phyloP scores from a whole-genome alignment of 805 yeast genomes.

The Sugiyamaella qingdaonensis region DNA sequence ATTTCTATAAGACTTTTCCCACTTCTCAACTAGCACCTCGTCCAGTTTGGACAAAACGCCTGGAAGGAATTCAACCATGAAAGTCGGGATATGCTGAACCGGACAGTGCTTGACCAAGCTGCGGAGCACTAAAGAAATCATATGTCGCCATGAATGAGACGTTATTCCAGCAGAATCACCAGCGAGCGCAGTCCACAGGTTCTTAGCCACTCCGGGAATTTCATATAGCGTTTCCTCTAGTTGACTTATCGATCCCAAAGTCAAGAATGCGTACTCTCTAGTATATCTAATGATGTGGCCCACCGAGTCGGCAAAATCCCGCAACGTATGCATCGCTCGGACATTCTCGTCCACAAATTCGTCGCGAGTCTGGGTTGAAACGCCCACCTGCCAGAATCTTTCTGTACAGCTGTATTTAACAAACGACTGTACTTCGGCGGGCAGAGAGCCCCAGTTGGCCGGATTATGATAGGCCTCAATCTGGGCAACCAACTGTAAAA shows the following conservation, averaged over 20 bases:
- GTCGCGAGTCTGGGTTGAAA: conserved; percentile 88
- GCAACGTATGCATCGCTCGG: conserved; percentile 85
- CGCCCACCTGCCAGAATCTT: conserved; percentile 98
- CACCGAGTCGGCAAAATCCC: conserved; percentile 97
- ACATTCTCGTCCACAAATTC: conserved; percentile 92
- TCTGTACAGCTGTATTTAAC: conserved; percentile 87
- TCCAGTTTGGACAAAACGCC: conserved; percentile 70
- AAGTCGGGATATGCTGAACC: conserved; percentile 54
- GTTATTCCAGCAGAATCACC: conserved; percentile 84
- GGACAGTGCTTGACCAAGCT: conserved; percentile 90
- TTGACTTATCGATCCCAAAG: conserved; percentile 84
- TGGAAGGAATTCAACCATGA: conserved; percentile 76
- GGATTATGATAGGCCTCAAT: conserved; percentile 95
- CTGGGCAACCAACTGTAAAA: conserved; percentile 79
- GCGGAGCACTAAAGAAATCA: conserved; percentile 84
- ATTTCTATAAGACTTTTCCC: conserved; percentile 61
- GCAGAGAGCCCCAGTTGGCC: conserved; percentile 81
- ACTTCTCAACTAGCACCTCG: conserved; percentile 62
- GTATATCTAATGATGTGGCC: conserved; percentile 96
- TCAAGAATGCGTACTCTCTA: conserved; percentile 88
- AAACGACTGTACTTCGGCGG: conserved; percentile 85
- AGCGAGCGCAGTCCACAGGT: conserved; percentile 82
- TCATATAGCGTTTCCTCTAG: conserved; percentile 85
- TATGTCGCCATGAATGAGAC: conserved; percentile 94
- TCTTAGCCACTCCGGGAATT: conserved; percentile 71